Percentiles rank a stretch among this genome's conserved stretches.
Evolutionary conservation across 2,329 filamentous ascomycete species (phyloP).

Genomic region (Didymellaceae sp.): DNA sequence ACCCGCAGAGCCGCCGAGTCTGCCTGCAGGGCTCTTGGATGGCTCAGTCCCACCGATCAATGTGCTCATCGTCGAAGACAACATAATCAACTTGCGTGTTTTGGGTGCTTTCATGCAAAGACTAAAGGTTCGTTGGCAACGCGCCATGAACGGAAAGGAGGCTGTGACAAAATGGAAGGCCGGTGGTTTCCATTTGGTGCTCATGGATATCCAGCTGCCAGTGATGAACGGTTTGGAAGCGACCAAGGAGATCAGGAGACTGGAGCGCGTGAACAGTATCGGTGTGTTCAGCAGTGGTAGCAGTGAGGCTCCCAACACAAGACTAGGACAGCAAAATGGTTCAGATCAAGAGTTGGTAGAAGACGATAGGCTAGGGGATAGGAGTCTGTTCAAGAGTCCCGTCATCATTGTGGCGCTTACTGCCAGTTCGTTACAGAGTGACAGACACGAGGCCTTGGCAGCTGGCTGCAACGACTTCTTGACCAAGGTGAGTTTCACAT

Average conservation of each 20-base stretch:
- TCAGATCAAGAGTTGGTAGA: slow-evolving; percentile 54
- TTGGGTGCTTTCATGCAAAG: slow-evolving; percentile 95
- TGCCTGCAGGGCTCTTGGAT: slow-evolving; percentile 70
- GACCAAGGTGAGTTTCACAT: slow-evolving; percentile 75
- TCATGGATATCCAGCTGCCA: slow-evolving; percentile 98
- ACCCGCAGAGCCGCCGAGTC: slow-evolving; percentile 40
- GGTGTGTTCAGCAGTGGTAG: slow-evolving; percentile 76
- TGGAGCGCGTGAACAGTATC: slow-evolving; percentile 90
- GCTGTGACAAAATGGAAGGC: slow-evolving; percentile 91
- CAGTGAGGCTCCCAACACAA: slow-evolving; percentile 48
- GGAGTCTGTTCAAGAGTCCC: slow-evolving; percentile 83
- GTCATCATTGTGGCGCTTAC: slow-evolving; percentile 98
- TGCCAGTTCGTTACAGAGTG: slow-evolving; percentile 90
- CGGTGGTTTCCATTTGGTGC: slow-evolving; percentile 91
- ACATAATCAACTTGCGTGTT: slow-evolving; percentile 94
- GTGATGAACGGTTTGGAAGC: slow-evolving; percentile 96
- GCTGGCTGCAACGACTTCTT: slow-evolving; percentile 98
- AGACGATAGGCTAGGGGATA: slow-evolving; percentile 72
- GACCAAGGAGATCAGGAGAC: slow-evolving; percentile 88
- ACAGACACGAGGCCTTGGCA: slow-evolving; percentile 91
- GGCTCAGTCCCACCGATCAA: slow-evolving; percentile 93
- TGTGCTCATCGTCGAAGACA: slow-evolving; percentile 97
- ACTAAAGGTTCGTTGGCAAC: slow-evolving; percentile 94
- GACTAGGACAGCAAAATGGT: slow-evolving; percentile 48
- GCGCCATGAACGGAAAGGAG: slow-evolving; percentile 93